Evolutionary conservation across 805 yeast genomes (phyloP), one percentile per base, ranked within the genome.

Genomic region (Teunomyces tritomae): DNA sequence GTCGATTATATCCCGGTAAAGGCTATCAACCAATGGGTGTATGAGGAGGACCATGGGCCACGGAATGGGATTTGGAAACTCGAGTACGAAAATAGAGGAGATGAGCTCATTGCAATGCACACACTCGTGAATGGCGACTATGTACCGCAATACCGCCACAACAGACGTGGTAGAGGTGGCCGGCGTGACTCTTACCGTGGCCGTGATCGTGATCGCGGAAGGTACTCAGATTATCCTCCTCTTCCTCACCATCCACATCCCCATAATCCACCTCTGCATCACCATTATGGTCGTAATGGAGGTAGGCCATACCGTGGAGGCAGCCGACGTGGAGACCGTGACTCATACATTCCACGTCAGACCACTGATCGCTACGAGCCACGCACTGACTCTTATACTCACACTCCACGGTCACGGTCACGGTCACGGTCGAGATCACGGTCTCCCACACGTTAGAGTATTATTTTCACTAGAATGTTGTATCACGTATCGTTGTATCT

Each of bases 1-100:
- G 67, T 72, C 36, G 79, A 75, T 51, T 76, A 58, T 52, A 67
- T 76, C 35, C 78, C 78, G 0, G 77, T 73, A 17, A 70, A 71
- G 50, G 77, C 76, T 13, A 64, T 73, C 3, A 70, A 69, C 46
- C 65, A 64, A 36, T 75, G 79, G 78, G 71, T 74, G 11, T 76
- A 64, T 52, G 77, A 74, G 55, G 80, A 75, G 49, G 71, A 67
- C 45, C 60, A 58, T 35, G 76, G 74, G 9, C 78, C 80, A 8
- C 57, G 58, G 35, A 70, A 74, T 55, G 79, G 77, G 1, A 56
- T 71, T 41, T 76, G 80, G 79, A 66, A 66, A 44, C 57, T 76
- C n/a, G 63, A 65, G 13, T 75, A 69, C 49, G 65, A 60, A 26
- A 56, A 49, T 8, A 54, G 58, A 33, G 71, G 68, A 5, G 71